These are phyloP conservation scores for Hypoxylon fragiforme DNA, from an alignment of 495 filamentous ascomycete species.

Conservation along the genomic window DNA sequence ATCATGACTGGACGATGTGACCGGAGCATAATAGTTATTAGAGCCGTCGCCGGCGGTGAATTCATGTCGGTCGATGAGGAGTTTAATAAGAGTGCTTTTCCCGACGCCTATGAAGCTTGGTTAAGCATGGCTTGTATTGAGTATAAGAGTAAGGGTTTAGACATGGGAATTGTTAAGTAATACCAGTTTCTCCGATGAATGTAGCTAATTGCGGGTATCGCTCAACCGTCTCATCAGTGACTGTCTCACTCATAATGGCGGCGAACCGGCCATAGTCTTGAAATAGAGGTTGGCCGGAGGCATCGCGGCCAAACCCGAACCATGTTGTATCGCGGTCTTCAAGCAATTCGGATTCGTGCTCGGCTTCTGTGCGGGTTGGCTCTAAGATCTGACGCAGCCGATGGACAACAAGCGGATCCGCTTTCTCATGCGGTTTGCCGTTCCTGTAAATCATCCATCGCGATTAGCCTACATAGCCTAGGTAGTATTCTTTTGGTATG, in stretches of 20 bases:
- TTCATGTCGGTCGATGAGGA: constrained; percentile 50
- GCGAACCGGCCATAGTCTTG: constrained; percentile 47
- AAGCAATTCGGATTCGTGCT: constrained; percentile 37
- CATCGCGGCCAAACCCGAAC: constrained; percentile 50
- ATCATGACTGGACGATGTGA: constrained; percentile 44
- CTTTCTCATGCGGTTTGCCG: constrained; percentile 41
- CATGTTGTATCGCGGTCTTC: constrained; percentile 52
- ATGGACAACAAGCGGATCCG: constrained; percentile 32
- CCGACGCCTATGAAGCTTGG: constrained; percentile 51
- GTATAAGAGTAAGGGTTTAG: constrained; percentile 21
- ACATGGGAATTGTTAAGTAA: not conserved
- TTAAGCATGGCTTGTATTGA: constrained; percentile 22
- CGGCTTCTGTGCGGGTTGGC: constrained; percentile 28
- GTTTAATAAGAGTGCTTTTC: constrained; percentile 61
- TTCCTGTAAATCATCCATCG: constrained; percentile 39
- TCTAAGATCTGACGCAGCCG: constrained; percentile 40
- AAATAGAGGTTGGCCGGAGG: constrained; percentile 38
- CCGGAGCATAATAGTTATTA: constrained; percentile 38
- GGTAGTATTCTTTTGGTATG: too few species aligned
- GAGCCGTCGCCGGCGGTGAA: constrained; percentile 13
- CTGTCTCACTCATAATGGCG: constrained; percentile 44
- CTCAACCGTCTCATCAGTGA: constrained; percentile 29
- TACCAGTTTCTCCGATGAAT: constrained; percentile 55
- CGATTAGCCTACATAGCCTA: constrained; percentile 28
- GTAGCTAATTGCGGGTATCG: constrained; percentile 52